Evolutionary conservation across 2,329 filamentous ascomycete species (phyloP).

Genomic region (Stachybotrys chlorohalonatus): DNA sequence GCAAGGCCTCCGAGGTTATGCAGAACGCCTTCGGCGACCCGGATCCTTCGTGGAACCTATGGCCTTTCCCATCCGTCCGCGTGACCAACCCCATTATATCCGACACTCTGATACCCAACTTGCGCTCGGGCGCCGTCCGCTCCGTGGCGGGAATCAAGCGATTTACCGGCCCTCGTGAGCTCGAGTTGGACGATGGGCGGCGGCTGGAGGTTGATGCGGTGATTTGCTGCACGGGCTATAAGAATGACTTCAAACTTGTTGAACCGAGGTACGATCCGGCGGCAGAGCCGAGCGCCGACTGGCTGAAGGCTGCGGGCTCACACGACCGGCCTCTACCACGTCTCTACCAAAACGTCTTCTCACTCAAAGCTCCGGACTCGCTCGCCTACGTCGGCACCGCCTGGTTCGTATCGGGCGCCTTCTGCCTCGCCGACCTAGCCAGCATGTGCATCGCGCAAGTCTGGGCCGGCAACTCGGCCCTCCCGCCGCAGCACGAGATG

Average conservation of each 20-base stretch:
- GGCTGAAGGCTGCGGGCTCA: constrained; percentile 11
- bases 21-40: constrained; percentile 7
- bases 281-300: constrained; percentile 4
- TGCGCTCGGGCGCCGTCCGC: constrained; percentile 24
- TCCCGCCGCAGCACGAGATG: constrained; percentile 26
- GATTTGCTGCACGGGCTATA: constrained; percentile 28
- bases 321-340: constrained; percentile 18
- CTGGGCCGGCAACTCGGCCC: constrained; percentile 11
- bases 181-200: constrained; percentile 21
- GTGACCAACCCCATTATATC: constrained; percentile 16
- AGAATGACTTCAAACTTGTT: constrained; percentile 19
- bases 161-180: constrained; percentile 11
- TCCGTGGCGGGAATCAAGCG: constrained; percentile 19
- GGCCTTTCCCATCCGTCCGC: constrained; percentile 15
- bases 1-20: constrained; percentile 8
- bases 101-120: constrained; percentile 19
- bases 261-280: constrained; percentile 8
- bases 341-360: constrained; percentile 35
- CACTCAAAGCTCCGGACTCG: constrained; percentile 28
- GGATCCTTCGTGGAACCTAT: constrained; percentile 16
- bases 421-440: constrained; percentile 13
- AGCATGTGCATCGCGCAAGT: constrained; percentile 23
- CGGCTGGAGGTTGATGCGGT: constrained; percentile 21
- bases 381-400: constrained; percentile 24
- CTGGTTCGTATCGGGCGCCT: constrained; percentile 14